A percentile compares a stretch with the other conserved stretches of the same genome.
These are phyloP conservation scores for Borovskyia barvae DNA, from an alignment of 208 protist species.

Conservation along the genomic window DNA sequence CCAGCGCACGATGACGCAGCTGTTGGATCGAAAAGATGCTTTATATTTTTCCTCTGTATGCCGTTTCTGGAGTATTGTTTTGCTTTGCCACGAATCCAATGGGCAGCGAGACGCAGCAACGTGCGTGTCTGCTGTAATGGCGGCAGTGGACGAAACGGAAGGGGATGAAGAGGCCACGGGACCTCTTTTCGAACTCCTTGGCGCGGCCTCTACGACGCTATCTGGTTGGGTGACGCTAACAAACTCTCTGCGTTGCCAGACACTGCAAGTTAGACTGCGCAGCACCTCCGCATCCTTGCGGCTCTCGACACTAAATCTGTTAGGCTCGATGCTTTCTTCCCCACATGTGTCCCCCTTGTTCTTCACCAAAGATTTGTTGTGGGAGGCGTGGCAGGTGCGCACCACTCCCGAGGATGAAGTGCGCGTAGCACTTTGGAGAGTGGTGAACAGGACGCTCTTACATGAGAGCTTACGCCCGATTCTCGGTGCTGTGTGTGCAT, in stretches of 20 bases:
- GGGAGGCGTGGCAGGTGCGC: conserved; percentile 55
- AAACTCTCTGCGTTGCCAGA: conserved; percentile 18
- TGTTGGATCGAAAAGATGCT: conserved; percentile 27
- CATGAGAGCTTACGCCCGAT: conserved; percentile 10
- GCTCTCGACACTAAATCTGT: conserved; percentile 37
- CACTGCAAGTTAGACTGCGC: conserved; percentile 31
- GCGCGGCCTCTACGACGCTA: conserved; percentile 39
- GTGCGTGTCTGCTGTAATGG: conserved; percentile 39
- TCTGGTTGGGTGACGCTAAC: conserved; percentile 40
- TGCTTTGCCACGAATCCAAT: conserved; percentile 50
- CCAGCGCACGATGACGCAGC: conserved; percentile 23
- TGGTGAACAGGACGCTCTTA: conserved; percentile 20
- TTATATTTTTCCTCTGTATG: conserved; percentile 61
- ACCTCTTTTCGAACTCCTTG: conserved; percentile 51
- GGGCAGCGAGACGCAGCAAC: conserved; percentile 30
- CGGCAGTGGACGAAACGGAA: neutral
- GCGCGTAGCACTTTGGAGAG: conserved; percentile 50
- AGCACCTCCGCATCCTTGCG: conserved; percentile 20
- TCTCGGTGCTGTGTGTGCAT: conserved; percentile 39
- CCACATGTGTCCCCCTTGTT: conserved; percentile 36
- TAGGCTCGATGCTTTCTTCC: conserved; percentile 33
- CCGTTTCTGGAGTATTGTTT: conserved; percentile 52
- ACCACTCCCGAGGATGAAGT: conserved; percentile 41
- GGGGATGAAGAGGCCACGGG: conserved; percentile 29
- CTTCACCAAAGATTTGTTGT: conserved; percentile 34